Base-by-base conservation (phyloP, 805 yeast species). In the Kuraishia ogatae region DNA sequence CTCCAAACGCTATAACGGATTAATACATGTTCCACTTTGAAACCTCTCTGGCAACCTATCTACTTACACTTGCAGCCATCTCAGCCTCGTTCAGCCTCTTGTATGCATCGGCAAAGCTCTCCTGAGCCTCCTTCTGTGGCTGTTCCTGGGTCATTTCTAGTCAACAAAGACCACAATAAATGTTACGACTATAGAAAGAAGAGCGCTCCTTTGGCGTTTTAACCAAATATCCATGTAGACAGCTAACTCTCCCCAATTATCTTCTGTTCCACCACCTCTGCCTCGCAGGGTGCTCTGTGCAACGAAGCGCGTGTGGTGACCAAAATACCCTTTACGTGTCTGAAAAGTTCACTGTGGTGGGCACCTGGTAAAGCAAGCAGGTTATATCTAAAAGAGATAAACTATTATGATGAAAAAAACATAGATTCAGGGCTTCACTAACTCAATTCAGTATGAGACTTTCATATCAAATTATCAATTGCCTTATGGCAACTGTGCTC, bases 21-120 rank as follows among this genome's bases (percentile, higher is more conserved):
- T 52, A 53, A 46, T 47, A 48, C n/a, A 21, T 15, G 5, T 20
- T 26, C 13, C 26, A 17, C 6, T 48, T n/a, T 20, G 22, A 19
- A 20, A 2, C 8, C 43, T 20, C 51, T 50, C 15, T 26, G 29
- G 5, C 29, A 6, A 10, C 21, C 20, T 10, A 17, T 17, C 28
- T 39, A 71, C 76, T 53, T 64, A 71, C 80, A 2, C 75, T 70
- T 1, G 86, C 83, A 1, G 89, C 85, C 56, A 71, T 65, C 64
- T 87, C 94, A 1, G 90, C 94, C 56, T 85, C 87, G 54, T 77
- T 77, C 50, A 87, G 68, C 61, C 83, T 79, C 60, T 80, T 74
- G 65, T 81, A 81, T 0, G 89, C 78, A 17, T 82, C 82, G 6
- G 81, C 80, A 53, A 84, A 67, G 17, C 43, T 35, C 53, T 74